Conservation (phyloP, 2,329 filamentous ascomycete genomes). For the Xylariomycetidae sp. region DNA sequence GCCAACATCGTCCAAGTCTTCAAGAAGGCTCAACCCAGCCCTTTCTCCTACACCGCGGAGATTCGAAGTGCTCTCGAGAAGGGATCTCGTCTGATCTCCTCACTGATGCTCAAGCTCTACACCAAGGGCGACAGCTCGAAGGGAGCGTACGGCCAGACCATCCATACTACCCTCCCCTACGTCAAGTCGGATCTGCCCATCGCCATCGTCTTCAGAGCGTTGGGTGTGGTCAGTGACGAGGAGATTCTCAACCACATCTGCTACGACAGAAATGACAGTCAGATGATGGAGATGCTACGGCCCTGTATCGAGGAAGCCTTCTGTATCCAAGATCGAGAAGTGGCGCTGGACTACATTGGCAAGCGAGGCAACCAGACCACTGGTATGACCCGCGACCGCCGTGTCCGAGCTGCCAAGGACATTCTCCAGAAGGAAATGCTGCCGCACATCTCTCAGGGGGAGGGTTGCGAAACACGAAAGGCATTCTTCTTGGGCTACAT, state of each 20-base stretch:
- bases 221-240: conserved; percentile 94
- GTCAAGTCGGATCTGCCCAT: conserved; percentile 92
- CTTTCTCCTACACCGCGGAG: conserved; percentile 89
- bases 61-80: conserved; percentile 96
- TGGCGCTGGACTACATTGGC: conserved; percentile 91
- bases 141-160: conserved; percentile 77
- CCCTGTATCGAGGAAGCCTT: conserved; percentile 97
- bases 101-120: conserved; percentile 83
- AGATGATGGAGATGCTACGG: conserved; percentile 96
- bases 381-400: conserved; percentile 74
- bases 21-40: conserved; percentile 90
- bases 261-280: conserved; percentile 88
- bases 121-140: conserved; percentile 76
- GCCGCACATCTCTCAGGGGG: conserved; percentile 91
- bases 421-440: conserved; percentile 96
- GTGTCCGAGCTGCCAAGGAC: conserved; percentile 86
- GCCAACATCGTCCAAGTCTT: conserved; percentile 99
- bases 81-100: conserved; percentile 89
- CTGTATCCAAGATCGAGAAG: conserved; percentile 90
- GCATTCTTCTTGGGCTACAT: conserved; percentile 99
- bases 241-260: conserved; percentile 98
- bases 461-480: conserved; percentile 92
- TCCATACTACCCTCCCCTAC: conserved; percentile 87
- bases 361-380: conserved; percentile 70
- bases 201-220: conserved; percentile 88